phyloP scores from a whole-genome alignment of 495 filamentous ascomycete genomes.

The Annulohypoxylon moriforme region DNA sequence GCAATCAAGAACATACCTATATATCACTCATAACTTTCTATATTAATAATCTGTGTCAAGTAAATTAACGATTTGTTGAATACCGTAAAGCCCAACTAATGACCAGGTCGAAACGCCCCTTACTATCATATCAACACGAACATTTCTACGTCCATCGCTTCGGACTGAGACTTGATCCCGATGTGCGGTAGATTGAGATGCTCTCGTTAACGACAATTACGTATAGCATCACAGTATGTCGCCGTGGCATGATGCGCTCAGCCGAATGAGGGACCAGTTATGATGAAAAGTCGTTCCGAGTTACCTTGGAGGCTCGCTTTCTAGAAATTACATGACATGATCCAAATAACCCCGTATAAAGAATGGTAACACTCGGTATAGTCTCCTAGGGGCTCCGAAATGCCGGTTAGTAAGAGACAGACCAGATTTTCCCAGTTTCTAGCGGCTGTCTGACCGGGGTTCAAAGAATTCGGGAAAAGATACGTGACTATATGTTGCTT shows the following conservation, averaged over 20 bases:
- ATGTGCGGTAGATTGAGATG: conserved; percentile 16
- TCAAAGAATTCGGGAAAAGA: conserved; percentile 10
- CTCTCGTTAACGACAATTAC: background rate
- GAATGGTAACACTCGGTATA: conserved; percentile 10
- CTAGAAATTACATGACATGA: conserved; percentile 15
- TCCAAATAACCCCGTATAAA: conserved; percentile 18
- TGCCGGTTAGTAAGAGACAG: conserved; percentile 15
- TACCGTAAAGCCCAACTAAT: background rate
- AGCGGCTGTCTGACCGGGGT: conserved; percentile 27
- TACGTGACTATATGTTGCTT: conserved; percentile 43
- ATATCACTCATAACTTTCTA: background rate
- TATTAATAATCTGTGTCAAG: background rate
- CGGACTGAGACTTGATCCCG: conserved; percentile 10
- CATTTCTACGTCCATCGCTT: background rate
- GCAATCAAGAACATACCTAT: background rate
- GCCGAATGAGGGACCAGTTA: conserved; percentile 32
- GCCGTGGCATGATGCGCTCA: conserved; percentile 36
- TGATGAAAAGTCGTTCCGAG: conserved; percentile 26
- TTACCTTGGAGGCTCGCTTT: conserved; percentile 10
- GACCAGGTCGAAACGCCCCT: background rate
- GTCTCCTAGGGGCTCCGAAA: conserved; percentile 16
- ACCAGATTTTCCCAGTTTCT: conserved; percentile 14
- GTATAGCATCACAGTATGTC: conserved; percentile 28
- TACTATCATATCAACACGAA: background rate
- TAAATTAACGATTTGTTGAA: background rate